Base-by-base conservation (phyloP, 1,139 yeast genomes). In the Arxiozyma bovina region DNA sequence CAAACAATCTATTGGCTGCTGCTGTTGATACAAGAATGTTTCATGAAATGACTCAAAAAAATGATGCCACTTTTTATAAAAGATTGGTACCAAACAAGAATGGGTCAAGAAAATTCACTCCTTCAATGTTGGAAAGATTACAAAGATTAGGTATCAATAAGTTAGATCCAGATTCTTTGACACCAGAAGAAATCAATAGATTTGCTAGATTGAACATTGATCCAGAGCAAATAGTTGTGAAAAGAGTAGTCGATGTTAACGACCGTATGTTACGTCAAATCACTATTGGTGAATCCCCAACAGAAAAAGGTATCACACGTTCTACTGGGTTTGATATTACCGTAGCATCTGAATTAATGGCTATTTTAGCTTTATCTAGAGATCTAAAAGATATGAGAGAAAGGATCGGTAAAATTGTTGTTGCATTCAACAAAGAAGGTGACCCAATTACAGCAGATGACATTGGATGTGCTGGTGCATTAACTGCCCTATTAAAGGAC, bases 21-120 rank as follows among this genome's bases (percentile, higher is more conserved):
- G 93, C 93, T 46, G 83, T 86, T 54, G 94, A 86, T 71, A 85
- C 94, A 15, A 79, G 94, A 73, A 83, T 85, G 77, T 86, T 86
- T 77, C 94, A 86, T 65, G 94, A 86, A 70, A 58, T 75, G 49
- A 85, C 91, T 23, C 87, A 85, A 61, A 81, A 81, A 69, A 74
- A 83, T 54, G 82, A 82, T 64, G 74, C 74, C 53, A 81, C 85
- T 17, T 81, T 86, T 63, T 86, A 79, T 72, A 80, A 78, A 66
- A 77, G 93, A 70, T 75, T 86, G 58, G 87, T 85, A 46, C 93
- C 93, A 25, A 77, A 73, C 55, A 83, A 83, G 67, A 81, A 82
- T 62, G 93, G 91, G 22, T 73, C 66, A 51, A 77, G 91, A 69
- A 71, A 70, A 34, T 85, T 86, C 71, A 82, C 91, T 20, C 77